Conservation (phyloP, 805 yeast genomes). For the Ogataea dorogensis region DNA sequence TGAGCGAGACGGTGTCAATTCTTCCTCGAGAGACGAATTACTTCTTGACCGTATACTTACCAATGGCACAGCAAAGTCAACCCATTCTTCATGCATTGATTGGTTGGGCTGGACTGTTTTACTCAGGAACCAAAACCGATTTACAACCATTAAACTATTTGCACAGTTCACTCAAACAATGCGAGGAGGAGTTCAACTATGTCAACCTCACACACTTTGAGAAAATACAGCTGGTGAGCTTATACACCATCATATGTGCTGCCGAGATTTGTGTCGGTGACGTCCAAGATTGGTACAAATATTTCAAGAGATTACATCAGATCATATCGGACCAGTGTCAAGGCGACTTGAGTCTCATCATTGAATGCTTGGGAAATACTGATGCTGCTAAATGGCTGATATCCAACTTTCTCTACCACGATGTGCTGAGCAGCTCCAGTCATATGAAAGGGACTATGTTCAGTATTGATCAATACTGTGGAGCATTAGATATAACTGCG, state of each 20-base stretch:
- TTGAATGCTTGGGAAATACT: conserved; percentile 25
- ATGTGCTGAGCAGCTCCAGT: conserved; percentile 36
- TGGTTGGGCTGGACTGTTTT: conserved; percentile 49
- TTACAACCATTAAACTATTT: conserved; percentile 4
- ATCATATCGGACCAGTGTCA: conserved; percentile 24
- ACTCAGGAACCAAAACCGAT: conserved; percentile 13
- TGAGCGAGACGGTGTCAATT: conserved; percentile 49
- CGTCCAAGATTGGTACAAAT: conserved; percentile 21
- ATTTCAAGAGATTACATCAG: conserved; percentile 20
- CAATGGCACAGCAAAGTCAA: conserved; percentile 48
- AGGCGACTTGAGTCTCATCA: conserved; percentile 27
- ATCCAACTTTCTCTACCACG: conserved; percentile 39
- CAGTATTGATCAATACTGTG: conserved; percentile 31
- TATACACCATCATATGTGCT: conserved; percentile 26
- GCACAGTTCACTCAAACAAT: conserved; percentile 6
- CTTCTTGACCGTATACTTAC: conserved; percentile 50
- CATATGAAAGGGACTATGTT: conserved; percentile 36
- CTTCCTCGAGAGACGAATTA: conserved; percentile 48
- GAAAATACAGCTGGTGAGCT: conserved; percentile 19
- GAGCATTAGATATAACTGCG: conserved; percentile 21
- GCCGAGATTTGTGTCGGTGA: conserved; percentile 28
- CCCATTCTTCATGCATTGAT: conserved; percentile 48
- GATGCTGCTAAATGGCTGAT: conserved; percentile 36
- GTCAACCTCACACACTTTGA: conserved; percentile 6
- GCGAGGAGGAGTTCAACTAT: conserved; percentile 11